These are phyloP conservation scores for Letharia columbiana DNA, from an alignment of 495 filamentous ascomycete species.

Conservation along the genomic window DNA sequence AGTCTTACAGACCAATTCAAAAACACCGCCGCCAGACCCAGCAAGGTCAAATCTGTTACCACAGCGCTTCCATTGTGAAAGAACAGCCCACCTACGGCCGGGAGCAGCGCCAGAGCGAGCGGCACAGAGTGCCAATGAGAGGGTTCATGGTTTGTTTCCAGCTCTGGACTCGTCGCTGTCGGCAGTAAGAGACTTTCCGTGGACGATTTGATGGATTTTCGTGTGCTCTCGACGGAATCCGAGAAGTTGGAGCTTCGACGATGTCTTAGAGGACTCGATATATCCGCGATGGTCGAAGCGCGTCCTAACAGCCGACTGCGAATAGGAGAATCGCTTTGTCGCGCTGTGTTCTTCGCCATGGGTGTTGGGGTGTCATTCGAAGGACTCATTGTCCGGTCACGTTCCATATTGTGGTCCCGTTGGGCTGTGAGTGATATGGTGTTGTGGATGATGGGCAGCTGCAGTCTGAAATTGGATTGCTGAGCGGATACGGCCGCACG, in stretches of 20 bases:
- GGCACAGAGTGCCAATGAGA: conserved; percentile 70
- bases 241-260: conserved; percentile 71
- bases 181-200: conserved; percentile 69
- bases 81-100: conserved; percentile 74
- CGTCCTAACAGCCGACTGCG: conserved; percentile 38
- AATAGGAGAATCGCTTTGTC: conserved; percentile 25
- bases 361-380: conserved; percentile 1
- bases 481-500: neutral
- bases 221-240: conserved; percentile 58
- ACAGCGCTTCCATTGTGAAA: conserved; percentile 76
- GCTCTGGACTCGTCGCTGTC: conserved; percentile 33
- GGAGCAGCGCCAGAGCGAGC: conserved; percentile 72
- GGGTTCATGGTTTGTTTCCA: conserved; percentile 36
- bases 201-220: conserved; percentile 56
- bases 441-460: neutral
- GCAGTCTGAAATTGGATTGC: neutral
- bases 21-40: conserved; percentile 72
- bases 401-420: conserved; percentile 10
- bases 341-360: conserved; percentile 13
- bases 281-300: conserved; percentile 36
- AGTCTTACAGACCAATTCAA: conserved; percentile 88
- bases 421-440: neutral
- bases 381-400: conserved; percentile 9
- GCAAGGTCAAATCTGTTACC: conserved; percentile 73
- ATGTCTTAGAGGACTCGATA: conserved; percentile 30